Base-by-base conservation (phyloP, 192 early-diverging fungal genomes). In the Glomus cerebriforme region DNA sequence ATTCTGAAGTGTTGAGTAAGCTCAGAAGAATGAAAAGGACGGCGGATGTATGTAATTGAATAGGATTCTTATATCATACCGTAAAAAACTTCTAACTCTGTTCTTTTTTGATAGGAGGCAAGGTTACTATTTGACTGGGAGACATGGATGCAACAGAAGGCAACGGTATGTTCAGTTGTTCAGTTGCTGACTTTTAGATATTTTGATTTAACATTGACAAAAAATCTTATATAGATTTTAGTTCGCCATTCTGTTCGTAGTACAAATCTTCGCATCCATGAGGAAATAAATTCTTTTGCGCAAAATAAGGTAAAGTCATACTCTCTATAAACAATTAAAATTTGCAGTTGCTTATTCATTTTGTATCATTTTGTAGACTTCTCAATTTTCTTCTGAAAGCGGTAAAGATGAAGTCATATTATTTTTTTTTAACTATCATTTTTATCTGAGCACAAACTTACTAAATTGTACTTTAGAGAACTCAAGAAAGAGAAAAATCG, bases 71-170 rank as follows among this genome's bases (percentile, higher is more conserved):
- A 22, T 77, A 19, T 77, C 34, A 47, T 47, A 47, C 45, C 2
- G 45, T 47, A 47, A 47, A 47, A 34, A 77, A 27, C n/a, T 31
- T 45, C 37, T 65, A 77, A 65, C 60, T 65, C 35, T 77, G 39
- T 63, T 24, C 60, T 32, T 77, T 64, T n/a, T 77, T 65, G 31
- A 60, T 64, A 77, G 75, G 75, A 77, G 7, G 26, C 75, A 32
- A 77, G 59, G 59, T 32, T 77, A 64, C 39, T 64, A 54, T 22
- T 13, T 19, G 75, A 77, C 31, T 77, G 75, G 75, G 75, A 77
- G n/a, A 35, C 59, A 35, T 77, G 75, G 60, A 59, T 76, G 75
- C 75, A 76, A 76, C 32, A 76, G 63, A 76, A 76, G 35, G 26
- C 75, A 63, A 58, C 75, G 59, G 75, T 76, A 76, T 76, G 75